phyloP scores from a whole-genome alignment of 495 filamentous ascomycete genomes.

The Neurospora sp. region DNA sequence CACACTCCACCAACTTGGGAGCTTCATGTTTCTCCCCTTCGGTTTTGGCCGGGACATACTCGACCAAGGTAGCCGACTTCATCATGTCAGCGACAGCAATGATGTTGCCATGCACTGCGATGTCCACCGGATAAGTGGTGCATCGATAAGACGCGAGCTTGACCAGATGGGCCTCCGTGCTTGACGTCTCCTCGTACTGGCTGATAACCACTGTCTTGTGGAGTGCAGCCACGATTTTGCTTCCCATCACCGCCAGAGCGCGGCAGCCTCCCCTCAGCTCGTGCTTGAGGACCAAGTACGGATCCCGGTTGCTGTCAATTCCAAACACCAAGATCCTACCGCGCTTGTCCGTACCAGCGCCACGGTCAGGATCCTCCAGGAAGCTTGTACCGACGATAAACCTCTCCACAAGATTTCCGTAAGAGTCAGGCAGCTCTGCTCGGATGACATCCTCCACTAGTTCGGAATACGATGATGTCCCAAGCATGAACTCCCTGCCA shows the following conservation, averaged over 20 bases:
- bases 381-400: slow-evolving; percentile 85
- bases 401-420: slow-evolving; percentile 58
- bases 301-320: slow-evolving; percentile 58
- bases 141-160: slow-evolving; percentile 68
- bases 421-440: slow-evolving; percentile 55
- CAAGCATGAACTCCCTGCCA: slow-evolving; percentile 30
- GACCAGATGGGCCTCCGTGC: slow-evolving; percentile 42
- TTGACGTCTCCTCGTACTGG: slow-evolving; percentile 39
- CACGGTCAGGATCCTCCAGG: slow-evolving; percentile 45
- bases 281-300: slow-evolving; percentile 56
- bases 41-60: slow-evolving; percentile 43
- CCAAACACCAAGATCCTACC: slow-evolving; percentile 82
- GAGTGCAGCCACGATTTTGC: slow-evolving; percentile 73
- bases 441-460: slow-evolving; percentile 77
- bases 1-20: slow-evolving; percentile 56
- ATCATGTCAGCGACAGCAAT: slow-evolving; percentile 89
- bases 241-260: slow-evolving; percentile 56
- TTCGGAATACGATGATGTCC: slow-evolving; percentile 53
- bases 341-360: slow-evolving; percentile 32
- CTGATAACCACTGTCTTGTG: slow-evolving; percentile 74
- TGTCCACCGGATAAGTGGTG: slow-evolving; percentile 73
- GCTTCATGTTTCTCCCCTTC: slow-evolving; percentile 22
- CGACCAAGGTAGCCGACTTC: slow-evolving; percentile 76
- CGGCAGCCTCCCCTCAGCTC: slow-evolving; percentile 68
- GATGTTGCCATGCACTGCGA: slow-evolving; percentile 57